Evolutionary conservation across 2,329 filamentous ascomycete genomes (phyloP).

Genomic region (Colletotrichum brevisporum): DNA sequence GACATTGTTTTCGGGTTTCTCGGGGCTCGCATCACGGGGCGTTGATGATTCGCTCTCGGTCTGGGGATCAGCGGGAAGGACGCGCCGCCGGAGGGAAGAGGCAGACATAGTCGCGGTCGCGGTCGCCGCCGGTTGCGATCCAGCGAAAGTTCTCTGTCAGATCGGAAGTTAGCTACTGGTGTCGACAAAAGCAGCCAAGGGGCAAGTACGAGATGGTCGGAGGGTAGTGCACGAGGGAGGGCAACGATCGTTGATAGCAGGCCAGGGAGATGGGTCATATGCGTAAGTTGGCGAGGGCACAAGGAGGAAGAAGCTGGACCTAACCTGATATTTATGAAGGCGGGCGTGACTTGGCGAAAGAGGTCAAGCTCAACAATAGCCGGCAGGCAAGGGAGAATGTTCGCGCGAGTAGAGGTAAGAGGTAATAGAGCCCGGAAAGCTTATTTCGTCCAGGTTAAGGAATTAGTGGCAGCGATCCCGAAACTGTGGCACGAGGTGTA

Average conservation of each 20-base stretch:
- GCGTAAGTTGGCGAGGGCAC: neutral
- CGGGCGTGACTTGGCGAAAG: neutral
- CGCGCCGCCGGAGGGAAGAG: constrained; percentile 35
- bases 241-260: too few species aligned
- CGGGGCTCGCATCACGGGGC: constrained; percentile 52
- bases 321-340: neutral
- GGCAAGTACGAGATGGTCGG: neutral
- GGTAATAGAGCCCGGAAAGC: neutral
- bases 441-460: neutral
- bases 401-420: neutral
- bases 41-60: constrained; percentile 41
- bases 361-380: neutral
- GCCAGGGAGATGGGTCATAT: too few species aligned
- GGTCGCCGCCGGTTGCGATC: constrained; percentile 11
- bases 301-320: neutral
- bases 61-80: constrained; percentile 46
- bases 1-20: constrained; percentile 52
- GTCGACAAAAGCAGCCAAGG: neutral
- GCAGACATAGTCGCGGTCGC: constrained; percentile 30
- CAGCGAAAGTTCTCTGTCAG: neutral
- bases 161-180: constrained; percentile 8
- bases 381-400: neutral
- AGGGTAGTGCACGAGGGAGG: neutral
- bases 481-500: neutral
- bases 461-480: neutral